phyloP scores from a whole-genome alignment of 2,329 filamentous ascomycete species.

The Colletotrichum sp. region DNA sequence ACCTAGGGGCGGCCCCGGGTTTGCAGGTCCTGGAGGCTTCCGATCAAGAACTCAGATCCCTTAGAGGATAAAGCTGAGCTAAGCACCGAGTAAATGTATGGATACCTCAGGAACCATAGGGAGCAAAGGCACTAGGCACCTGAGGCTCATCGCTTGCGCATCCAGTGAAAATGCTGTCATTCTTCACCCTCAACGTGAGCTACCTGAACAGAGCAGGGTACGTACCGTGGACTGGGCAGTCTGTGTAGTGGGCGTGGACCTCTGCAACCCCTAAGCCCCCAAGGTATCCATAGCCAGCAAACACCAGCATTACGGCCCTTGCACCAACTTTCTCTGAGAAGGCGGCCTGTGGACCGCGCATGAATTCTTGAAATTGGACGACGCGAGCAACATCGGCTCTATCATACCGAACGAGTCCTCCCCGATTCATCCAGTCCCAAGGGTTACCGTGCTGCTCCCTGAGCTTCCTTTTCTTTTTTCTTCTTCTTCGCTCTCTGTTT shows the following conservation, averaged over 20 bases:
- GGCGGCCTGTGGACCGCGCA: slow-evolving; percentile 19
- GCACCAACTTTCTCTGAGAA: slow-evolving; percentile 4
- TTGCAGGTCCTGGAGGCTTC: background rate
- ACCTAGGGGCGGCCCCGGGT: background rate
- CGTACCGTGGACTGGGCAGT: background rate
- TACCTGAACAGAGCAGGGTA: background rate
- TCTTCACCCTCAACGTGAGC: background rate
- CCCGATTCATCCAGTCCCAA: background rate
- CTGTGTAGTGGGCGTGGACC: background rate
- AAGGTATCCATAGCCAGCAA: background rate
- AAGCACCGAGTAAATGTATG: background rate
- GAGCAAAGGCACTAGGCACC: background rate
- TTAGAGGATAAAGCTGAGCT: background rate
- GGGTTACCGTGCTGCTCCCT: background rate
- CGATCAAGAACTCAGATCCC: background rate
- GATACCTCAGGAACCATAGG: background rate
- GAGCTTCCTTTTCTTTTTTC: background rate
- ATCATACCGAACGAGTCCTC: background rate
- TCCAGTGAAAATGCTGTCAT: background rate
- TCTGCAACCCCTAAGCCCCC: background rate
- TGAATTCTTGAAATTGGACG: slow-evolving; percentile 25
- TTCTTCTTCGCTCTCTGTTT: background rate
- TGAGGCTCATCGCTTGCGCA: background rate
- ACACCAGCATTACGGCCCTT: slow-evolving; percentile 10
- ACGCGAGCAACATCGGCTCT: slow-evolving; percentile 2